These are phyloP conservation scores for Aquilaria sinensis DNA, from an alignment of 345 rosid genomes.

Conservation along the genomic window DNA sequence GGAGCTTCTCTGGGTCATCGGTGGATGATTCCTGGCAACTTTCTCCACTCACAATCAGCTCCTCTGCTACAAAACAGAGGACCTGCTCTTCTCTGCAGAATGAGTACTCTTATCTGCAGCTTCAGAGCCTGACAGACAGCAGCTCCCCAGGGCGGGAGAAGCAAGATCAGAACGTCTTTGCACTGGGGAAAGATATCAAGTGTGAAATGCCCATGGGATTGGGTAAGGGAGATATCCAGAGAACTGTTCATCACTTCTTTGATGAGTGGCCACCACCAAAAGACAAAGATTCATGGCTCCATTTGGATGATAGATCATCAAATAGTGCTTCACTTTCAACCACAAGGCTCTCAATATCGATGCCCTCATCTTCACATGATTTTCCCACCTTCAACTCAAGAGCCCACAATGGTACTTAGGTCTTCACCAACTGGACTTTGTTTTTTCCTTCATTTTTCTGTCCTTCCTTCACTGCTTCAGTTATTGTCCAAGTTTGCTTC, in stretches of 20 bases:
- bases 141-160: conserved; percentile 21
- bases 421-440: not conserved
- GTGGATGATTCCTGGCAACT: conserved; percentile 67
- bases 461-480: not conserved
- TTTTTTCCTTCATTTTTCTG: not conserved
- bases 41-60: conserved; percentile 53
- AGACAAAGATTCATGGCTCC: conserved; percentile 50
- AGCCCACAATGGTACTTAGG: conserved; percentile 26
- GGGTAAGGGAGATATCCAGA: conserved; percentile 45
- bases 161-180: conserved; percentile 27
- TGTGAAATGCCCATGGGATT: conserved; percentile 25
- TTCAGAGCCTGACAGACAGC: conserved; percentile 31
- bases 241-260: conserved; percentile 75
- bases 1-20: conserved; percentile 49
- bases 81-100: conserved; percentile 26
- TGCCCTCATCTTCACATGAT: conserved; percentile 52
- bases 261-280: conserved; percentile 82
- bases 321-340: conserved; percentile 35
- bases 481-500: not conserved
- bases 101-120: conserved; percentile 57
- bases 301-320: conserved; percentile 56
- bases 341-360: conserved; percentile 60
- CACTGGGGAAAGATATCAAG: conserved; percentile 29
- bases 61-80: conserved; percentile 45
- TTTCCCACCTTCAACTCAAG: conserved; percentile 46